phyloP scores from a whole-genome alignment of 163 green algal species.

The Smithsoniella earleae region DNA sequence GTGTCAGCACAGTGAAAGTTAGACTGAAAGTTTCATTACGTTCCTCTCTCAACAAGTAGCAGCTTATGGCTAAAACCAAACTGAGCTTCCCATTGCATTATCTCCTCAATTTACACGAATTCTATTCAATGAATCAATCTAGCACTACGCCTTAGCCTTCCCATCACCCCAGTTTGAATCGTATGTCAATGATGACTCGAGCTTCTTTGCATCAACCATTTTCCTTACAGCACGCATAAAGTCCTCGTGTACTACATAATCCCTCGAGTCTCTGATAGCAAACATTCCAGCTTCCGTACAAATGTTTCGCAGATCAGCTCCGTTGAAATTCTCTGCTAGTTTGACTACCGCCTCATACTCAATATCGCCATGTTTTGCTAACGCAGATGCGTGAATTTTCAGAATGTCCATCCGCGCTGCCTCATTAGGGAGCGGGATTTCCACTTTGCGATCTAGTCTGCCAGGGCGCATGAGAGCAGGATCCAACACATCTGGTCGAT shows the following conservation, averaged over 20 bases:
- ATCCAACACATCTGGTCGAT: slow-evolving; percentile 81
- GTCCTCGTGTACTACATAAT: slow-evolving; percentile 95
- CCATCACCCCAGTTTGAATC: slow-evolving; percentile 64
- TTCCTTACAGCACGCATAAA: slow-evolving; percentile 99
- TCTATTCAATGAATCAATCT: too few species aligned
- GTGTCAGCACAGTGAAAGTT: too few species aligned
- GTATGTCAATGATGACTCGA: slow-evolving; percentile 87
- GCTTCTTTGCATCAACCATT: slow-evolving; percentile 96
- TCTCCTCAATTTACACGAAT: too few species aligned
- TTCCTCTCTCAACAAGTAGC: too few species aligned
- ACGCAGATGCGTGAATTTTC: slow-evolving; percentile 90
- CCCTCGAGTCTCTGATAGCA: slow-evolving; percentile 92
- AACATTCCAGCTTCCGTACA: slow-evolving; percentile 99
- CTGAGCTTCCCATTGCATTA: too few species aligned
- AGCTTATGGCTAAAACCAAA: too few species aligned
- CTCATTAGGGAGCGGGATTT: slow-evolving; percentile 99
- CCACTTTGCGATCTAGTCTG: slow-evolving; percentile 90
- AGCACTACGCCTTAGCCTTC: slow-evolving; percentile 9
- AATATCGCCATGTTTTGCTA: slow-evolving; percentile 97
- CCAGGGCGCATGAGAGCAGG: slow-evolving; percentile 81
- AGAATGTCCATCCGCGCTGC: slow-evolving; percentile 84
- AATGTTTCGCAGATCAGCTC: slow-evolving; percentile 94
- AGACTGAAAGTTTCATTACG: too few species aligned
- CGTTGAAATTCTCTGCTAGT: slow-evolving; percentile 95
- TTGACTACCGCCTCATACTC: slow-evolving; percentile 97